Base-by-base conservation (phyloP, 2,329 filamentous ascomycete species). In the Pyrenophora seminiperda region DNA sequence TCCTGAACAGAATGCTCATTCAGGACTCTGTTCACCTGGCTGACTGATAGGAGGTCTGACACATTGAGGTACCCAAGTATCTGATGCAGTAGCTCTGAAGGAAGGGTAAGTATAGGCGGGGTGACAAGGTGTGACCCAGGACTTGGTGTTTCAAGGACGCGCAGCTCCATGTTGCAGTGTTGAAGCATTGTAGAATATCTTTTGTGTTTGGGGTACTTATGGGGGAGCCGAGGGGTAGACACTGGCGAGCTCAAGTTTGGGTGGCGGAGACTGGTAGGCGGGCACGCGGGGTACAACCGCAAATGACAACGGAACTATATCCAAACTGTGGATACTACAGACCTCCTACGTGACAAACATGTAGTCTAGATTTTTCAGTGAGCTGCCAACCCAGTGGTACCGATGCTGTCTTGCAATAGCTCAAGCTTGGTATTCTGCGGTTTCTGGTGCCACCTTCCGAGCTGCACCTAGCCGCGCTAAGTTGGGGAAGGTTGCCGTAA, bases 51-150 rank as follows among this genome's bases (percentile, higher is more conserved):
- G 9, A 96, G 81, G 49, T 91, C 87, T 31, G 77, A 58, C 0
- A 89, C 81, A 0, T 81, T 73, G 4, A 96, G 80, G 63, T 83
- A 85, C 27, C 78, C 77, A 11, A 96, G 75, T 38, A 96, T 85
- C n/a, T 81, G 75, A 58, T 88, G 82, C 24, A 96, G 77, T 7
- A 96, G 78, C 70, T 97, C 92, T 10, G 83, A 73, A 0, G 92
- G 92, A 1, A 96, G 80, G 15, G 73, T 67, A 22, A 84, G 68
- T 6, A 90, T 54, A 9, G 59, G 59, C n/a, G 70, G 52, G 4
- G 44, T 31, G 6, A 22, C 18, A 14, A 15, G 13, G 3, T 24
- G 36, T 2, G 18, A 13, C 19, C 3, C 14, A 7, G 14, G 4
- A 4, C 13, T 41, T 13, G n/a, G 19, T 4, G 20, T 31, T 43